Conservation (phyloP, 2,329 filamentous ascomycete species). For the Neonectria neomacrospora region DNA sequence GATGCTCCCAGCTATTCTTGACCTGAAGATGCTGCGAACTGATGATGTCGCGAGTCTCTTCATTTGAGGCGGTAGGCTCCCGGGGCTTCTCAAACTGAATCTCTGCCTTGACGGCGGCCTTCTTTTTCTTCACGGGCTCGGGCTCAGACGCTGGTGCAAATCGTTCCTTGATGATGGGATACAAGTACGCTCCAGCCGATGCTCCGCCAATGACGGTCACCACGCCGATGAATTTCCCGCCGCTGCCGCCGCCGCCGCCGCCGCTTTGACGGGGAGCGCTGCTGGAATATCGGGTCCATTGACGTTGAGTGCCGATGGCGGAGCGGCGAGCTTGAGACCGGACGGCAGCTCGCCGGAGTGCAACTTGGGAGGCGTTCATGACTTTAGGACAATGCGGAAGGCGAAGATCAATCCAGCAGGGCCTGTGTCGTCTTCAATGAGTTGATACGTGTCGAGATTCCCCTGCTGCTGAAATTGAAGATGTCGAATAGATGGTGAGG, state of each 20-base stretch:
- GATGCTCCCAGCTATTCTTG: constrained; percentile 81
- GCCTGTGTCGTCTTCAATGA: not conserved
- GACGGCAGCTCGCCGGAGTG: constrained; percentile 45
- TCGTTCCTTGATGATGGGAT: constrained; percentile 49
- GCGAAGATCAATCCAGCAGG: not conserved
- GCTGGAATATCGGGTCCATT: constrained; percentile 48
- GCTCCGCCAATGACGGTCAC: constrained; percentile 52
- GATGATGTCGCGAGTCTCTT: constrained; percentile 79
- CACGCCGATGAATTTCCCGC: constrained; percentile 46
- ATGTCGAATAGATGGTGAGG: constrained; percentile 40
- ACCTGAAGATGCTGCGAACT: constrained; percentile 91
- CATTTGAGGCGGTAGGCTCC: constrained; percentile 67
- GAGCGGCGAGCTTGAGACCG: constrained; percentile 39
- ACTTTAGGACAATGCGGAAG: constrained; percentile 5
- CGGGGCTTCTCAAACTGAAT: constrained; percentile 76
- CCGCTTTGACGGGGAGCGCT: constrained; percentile 34
- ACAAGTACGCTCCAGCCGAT: constrained; percentile 53
- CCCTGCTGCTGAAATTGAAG: constrained; percentile 22
- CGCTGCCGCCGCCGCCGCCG: constrained; percentile 26
- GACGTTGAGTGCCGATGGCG: constrained; percentile 38
- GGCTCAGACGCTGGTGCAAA: constrained; percentile 36
- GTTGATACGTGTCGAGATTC: not conserved
- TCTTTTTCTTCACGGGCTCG: constrained; percentile 23
- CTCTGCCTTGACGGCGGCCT: constrained; percentile 56
- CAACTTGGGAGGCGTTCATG: constrained; percentile 49